A percentile compares a stretch with the other conserved stretches of the same genome.
Conservation (phyloP, 139 green algal genomes). For the Chlorella sorokiniana region DNA sequence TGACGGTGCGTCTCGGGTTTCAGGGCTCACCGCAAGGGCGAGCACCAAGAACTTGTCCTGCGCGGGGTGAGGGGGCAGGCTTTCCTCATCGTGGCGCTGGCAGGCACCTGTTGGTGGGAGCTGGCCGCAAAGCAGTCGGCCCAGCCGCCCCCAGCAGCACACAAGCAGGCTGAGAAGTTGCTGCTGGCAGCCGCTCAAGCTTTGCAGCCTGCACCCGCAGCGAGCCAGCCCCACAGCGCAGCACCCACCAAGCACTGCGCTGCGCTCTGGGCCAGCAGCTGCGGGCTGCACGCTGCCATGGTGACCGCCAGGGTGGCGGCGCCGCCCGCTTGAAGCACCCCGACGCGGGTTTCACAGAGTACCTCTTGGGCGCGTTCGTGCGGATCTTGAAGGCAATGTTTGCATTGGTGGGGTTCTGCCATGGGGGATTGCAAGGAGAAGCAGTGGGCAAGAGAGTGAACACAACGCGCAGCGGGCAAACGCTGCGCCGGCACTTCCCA, state of each 20-base stretch:
- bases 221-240: neutral
- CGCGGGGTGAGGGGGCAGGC: too few relatives aligned
- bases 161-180: too few relatives aligned
- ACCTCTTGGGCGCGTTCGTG: constrained; percentile 75
- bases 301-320: constrained; percentile 46
- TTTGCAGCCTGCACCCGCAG: constrained; percentile 43
- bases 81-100: too few relatives aligned
- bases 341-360: constrained; percentile 69
- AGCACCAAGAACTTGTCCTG: too few relatives aligned
- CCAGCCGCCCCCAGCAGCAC: neutral
- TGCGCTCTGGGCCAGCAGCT: neutral
- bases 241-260: neutral
- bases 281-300: constrained; percentile 32
- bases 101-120: too few relatives aligned
- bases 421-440: neutral
- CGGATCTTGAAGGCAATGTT: constrained; percentile 79
- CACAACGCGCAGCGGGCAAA: neutral
- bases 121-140: too few relatives aligned
- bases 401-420: constrained; percentile 53
- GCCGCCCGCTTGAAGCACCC: constrained; percentile 37
- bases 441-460: neutral
- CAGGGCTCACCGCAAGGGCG: constrained; percentile 31
- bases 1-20: constrained; percentile 25
- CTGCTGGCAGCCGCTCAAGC: constrained; percentile 48
- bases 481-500: neutral